Evolutionary conservation across 2,329 filamentous ascomycete genomes (phyloP), one percentile per base, ranked within the genome.

Genomic region (Botryotinia globosa): DNA sequence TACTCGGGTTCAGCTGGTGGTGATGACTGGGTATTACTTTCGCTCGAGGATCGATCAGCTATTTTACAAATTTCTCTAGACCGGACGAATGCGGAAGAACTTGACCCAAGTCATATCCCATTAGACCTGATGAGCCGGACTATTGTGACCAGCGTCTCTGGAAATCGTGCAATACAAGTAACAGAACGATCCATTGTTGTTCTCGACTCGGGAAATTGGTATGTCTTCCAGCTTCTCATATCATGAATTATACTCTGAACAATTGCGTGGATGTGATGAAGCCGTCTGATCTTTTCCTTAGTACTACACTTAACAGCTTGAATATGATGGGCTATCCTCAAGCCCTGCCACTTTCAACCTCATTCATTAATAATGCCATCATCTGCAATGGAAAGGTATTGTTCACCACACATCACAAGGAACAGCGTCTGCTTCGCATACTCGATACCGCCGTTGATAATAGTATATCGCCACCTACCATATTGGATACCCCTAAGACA

Each of bases 41-140:
- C 78, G 20, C 51, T 78, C 32, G 77, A 74, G 48, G 75, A 79
- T 69, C 73, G 73, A 67, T 81, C 80, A 25, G 74, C 77, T 54
- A 73, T 80, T 6, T 73, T 90, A 29, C 81, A 84, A 34, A 81
- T 91, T 37, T 82, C 85, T 2, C 79, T 79, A 39, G 85, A 89
- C 77, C 83, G 88, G 5, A 79, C 81, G 2, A 82, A 85, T 42
- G 84, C 84, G 18, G 81, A 79, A 39, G 83, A 85, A n/a, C 79
- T 85, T 37, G 79, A 82, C 9, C 76, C 83, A 9, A 82, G 84
- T 10, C 75, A 78, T 2, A 82, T 83, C 0, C 80, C 81, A 14
- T 88, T 90, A 73, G 88, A 91, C 76, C 79, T 87, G 25, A 80
- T 81, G 3, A 86, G 84, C 6, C 83, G 85, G 62, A 91, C 89